phyloP scores from a whole-genome alignment of 2,329 filamentous ascomycete genomes.

The Monosporascus sp. region DNA sequence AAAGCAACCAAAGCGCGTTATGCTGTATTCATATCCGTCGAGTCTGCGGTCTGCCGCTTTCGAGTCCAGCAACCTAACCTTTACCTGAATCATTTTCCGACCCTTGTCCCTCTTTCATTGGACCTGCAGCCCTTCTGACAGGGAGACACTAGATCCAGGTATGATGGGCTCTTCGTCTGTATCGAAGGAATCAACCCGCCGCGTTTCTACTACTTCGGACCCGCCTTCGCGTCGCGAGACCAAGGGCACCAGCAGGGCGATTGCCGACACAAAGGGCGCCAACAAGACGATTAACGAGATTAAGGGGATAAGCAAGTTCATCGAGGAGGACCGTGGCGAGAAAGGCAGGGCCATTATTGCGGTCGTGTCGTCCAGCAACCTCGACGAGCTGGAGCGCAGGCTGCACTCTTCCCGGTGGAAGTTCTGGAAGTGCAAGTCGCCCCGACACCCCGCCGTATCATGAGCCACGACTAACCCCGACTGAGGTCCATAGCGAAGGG shows the following conservation, averaged over 20 bases:
- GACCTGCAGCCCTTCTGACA: background rate
- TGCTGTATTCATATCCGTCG: background rate
- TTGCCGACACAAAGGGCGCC: background rate
- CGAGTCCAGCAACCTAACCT: background rate
- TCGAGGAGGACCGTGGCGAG: conserved; percentile 4
- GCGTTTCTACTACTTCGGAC: background rate
- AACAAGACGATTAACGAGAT: background rate
- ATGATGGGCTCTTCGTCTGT: background rate
- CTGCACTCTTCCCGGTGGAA: conserved; percentile 2
- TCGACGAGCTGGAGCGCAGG: conserved; percentile 3
- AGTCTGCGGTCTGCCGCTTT: background rate
- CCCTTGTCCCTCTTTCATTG: background rate
- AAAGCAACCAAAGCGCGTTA: background rate
- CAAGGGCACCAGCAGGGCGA: background rate
- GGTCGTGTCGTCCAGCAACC: background rate
- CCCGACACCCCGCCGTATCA: background rate
- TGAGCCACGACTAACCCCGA: background rate
- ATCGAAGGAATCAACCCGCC: background rate
- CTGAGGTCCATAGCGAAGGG: background rate
- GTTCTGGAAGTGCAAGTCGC: conserved; percentile 2
- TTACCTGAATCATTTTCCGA: background rate
- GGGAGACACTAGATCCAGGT: background rate
- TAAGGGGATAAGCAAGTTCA: conserved; percentile 1
- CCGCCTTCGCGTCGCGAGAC: background rate
- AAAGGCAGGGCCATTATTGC: conserved; percentile 6